These are phyloP conservation scores for Eruca vesicaria DNA, from an alignment of 441 rosid species.

Conservation along the genomic window DNA sequence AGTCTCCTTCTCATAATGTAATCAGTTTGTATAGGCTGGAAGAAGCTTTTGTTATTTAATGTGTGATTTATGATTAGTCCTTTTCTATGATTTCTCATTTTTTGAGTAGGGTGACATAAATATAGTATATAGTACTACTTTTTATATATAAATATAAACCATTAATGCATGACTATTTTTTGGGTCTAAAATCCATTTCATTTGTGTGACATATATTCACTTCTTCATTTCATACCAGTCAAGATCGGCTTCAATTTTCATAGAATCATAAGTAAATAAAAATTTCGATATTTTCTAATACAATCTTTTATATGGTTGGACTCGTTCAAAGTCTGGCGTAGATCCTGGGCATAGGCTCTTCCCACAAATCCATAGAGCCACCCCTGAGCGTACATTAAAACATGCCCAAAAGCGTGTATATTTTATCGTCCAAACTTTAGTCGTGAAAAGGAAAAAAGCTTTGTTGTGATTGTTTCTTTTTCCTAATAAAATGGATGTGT, in stretches of 20 bases:
- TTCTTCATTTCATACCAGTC: not conserved
- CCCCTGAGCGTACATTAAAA: not conserved
- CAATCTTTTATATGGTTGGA: not conserved
- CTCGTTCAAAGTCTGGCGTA: not conserved
- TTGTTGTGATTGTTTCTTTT: not conserved
- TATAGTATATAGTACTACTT: not conserved
- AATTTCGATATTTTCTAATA: not conserved
- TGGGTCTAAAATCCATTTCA: too few relatives aligned
- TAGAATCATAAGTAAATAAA: not conserved
- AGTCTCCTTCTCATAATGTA: not conserved
- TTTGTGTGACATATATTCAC: not conserved
- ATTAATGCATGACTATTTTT: not conserved
- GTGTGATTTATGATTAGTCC: too few relatives aligned
- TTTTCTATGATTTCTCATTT: too few relatives aligned
- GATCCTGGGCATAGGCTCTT: not conserved
- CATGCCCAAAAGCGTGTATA: not conserved
- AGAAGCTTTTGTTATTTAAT: too few relatives aligned
- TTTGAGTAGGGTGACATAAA: too few relatives aligned
- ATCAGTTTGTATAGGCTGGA: too few relatives aligned
- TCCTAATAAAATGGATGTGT: not conserved
- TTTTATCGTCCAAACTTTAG: not conserved
- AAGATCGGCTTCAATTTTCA: not conserved
- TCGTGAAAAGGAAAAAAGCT: not conserved
- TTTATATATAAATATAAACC: not conserved
- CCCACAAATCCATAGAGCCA: not conserved